phyloP scores from a whole-genome alignment of 2,329 filamentous ascomycete genomes.

The Ophiostoma fasciatum region DNA sequence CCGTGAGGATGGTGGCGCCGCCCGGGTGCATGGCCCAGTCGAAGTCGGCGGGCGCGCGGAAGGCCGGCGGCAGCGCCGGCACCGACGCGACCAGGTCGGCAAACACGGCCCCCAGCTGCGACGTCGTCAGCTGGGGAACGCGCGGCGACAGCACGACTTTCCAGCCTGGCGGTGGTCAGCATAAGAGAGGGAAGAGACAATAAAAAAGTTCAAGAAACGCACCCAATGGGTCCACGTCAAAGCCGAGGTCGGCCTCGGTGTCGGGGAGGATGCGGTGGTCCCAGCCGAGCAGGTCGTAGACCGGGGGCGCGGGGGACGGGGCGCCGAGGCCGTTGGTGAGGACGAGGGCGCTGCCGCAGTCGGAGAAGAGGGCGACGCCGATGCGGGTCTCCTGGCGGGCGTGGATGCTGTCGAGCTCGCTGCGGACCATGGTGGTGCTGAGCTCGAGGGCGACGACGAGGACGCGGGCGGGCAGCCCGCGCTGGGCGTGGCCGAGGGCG shows the following conservation, averaged over 20 bases:
- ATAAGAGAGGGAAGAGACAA: not conserved
- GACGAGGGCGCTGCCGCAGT: constrained; percentile 52
- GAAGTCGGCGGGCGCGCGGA: constrained; percentile 38
- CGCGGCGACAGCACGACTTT: constrained; percentile 49
- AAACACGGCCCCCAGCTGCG: constrained; percentile 38
- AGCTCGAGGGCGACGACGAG: constrained; percentile 51
- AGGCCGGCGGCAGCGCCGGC: constrained; percentile 25
- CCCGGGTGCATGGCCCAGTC: constrained; percentile 65
- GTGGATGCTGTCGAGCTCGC: constrained; percentile 49
- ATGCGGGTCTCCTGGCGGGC: constrained; percentile 46
- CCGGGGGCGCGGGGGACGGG: constrained; percentile 16
- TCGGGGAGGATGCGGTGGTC: constrained; percentile 47
- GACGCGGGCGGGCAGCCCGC: constrained; percentile 44
- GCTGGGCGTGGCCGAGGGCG: constrained; percentile 45
- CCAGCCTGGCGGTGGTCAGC: constrained; percentile 44
- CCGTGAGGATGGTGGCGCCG: constrained; percentile 49
- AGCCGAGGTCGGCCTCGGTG: constrained; percentile 47
- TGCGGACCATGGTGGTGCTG: constrained; percentile 44
- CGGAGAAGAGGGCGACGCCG: constrained; percentile 52
- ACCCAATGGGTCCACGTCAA: constrained; percentile 49
- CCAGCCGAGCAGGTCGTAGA: constrained; percentile 52
- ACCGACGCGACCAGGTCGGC: constrained; percentile 35
- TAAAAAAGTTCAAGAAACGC: constrained; percentile 11
- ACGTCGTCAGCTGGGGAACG: constrained; percentile 41
- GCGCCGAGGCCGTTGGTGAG: constrained; percentile 49